A percentile compares a stretch with the other conserved stretches of the same genome.
Conservation (phyloP, 305 asterid genomes). For the Withania somnifera region DNA sequence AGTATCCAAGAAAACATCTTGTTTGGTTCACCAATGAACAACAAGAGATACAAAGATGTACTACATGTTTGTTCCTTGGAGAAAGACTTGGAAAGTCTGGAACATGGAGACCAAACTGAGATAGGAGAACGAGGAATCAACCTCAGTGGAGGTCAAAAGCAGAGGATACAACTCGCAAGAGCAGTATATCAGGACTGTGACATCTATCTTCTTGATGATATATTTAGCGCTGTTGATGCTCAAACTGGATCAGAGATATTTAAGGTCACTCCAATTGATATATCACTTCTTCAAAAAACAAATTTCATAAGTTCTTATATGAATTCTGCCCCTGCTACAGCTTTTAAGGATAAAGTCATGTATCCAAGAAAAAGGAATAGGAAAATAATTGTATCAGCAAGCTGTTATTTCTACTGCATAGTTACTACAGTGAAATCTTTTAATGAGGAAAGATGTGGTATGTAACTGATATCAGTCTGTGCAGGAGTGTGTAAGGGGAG, state of each 20-base stretch:
- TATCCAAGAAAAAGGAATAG: neutral
- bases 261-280: conserved; percentile 30
- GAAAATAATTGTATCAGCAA: neutral
- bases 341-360: neutral
- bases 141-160: conserved; percentile 88
- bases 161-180: conserved; percentile 74
- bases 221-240: conserved; percentile 90
- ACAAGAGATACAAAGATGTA: conserved; percentile 33
- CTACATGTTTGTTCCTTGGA: conserved; percentile 48
- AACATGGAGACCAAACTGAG: conserved; percentile 65
- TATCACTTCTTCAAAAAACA: neutral
- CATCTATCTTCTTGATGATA: conserved; percentile 66
- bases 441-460: neutral
- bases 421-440: neutral
- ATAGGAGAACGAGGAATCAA: conserved; percentile 83
- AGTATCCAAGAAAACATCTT: conserved; percentile 51
- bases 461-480: neutral
- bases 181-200: conserved; percentile 75
- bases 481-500: conserved; percentile 67
- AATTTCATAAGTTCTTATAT: neutral
- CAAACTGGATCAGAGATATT: conserved; percentile 77
- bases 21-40: conserved; percentile 49
- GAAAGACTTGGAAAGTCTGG: conserved; percentile 63
- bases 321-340: neutral
- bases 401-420: neutral